phyloP scores from a whole-genome alignment of 805 yeast species.

The Ogataea sp. region DNA sequence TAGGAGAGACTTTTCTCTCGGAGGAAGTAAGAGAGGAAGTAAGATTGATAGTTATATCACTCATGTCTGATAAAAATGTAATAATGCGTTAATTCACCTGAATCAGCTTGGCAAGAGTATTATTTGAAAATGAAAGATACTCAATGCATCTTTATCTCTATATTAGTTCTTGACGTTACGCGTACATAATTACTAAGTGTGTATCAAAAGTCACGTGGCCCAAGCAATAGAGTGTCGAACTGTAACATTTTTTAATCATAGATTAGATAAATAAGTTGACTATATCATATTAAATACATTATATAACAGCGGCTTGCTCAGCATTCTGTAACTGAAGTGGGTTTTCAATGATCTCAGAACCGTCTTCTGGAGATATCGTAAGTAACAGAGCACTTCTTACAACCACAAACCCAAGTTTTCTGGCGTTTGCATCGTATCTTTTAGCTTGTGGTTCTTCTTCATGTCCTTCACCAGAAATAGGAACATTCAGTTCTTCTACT shows the following conservation, averaged over 20 bases:
- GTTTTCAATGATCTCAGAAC: constrained; percentile 61
- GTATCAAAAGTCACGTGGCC: no score
- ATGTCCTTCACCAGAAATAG: constrained; percentile 32
- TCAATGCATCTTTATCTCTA: no score
- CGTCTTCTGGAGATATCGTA: constrained; percentile 67
- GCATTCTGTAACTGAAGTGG: constrained; percentile 37
- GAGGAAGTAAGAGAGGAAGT: constrained; percentile 64
- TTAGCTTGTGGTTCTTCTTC: constrained; percentile 40
- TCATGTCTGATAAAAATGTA: background rate
- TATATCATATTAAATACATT: background rate
- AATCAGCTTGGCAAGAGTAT: no score
- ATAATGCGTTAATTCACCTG: no score
- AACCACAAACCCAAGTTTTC: constrained; percentile 71
- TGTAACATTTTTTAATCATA: no score
- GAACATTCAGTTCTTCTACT: constrained; percentile 39
- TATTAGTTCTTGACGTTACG: no score
- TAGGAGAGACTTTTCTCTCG: constrained; percentile 55
- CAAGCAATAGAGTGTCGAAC: no score
- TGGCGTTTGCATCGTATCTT: constrained; percentile 41
- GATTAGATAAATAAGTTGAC: no score
- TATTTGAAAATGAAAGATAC: no score
- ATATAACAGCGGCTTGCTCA: constrained; percentile 3
- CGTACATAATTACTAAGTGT: no score
- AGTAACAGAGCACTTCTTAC: constrained; percentile 79
- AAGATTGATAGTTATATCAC: constrained; percentile 38